These are phyloP conservation scores for Phytopythium delawarense DNA, from an alignment of 352 stramenopile species.

Conservation along the genomic window DNA sequence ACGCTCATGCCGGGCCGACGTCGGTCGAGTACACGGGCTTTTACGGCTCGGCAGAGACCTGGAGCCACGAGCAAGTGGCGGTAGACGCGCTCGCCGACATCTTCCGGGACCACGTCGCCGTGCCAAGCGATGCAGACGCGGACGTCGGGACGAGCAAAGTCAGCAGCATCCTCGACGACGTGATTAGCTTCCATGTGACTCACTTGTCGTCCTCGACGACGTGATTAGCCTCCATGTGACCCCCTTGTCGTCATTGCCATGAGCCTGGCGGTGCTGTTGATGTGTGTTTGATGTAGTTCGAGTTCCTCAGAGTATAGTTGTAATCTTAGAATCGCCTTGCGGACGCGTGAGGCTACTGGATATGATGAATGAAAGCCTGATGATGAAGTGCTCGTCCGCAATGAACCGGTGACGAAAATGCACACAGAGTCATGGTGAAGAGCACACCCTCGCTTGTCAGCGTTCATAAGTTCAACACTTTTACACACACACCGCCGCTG, in stretches of 20 bases:
- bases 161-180: conserved; percentile 41
- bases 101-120: conserved; percentile 28
- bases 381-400: not conserved
- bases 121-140: conserved; percentile 5
- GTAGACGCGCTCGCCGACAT: conserved; percentile 29
- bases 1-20: not conserved
- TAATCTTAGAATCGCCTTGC: not conserved
- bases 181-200: conserved; percentile 45
- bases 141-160: conserved; percentile 9
- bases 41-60: not conserved
- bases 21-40: conserved; percentile 1
- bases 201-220: conserved; percentile 39
- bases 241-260: conserved; percentile 11
- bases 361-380: not conserved
- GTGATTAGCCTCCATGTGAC: conserved; percentile 47
- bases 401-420: no score
- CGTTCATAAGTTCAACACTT: conserved; percentile 1
- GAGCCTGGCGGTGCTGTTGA: not conserved
- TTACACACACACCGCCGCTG: not conserved
- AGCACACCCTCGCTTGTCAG: no score
- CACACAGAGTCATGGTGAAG: no score
- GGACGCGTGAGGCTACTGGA: not conserved
- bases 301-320: not conserved
- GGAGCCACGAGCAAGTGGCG: not conserved
- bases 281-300: conserved; percentile 1